Evolutionary conservation across 768 basidiomycete species (phyloP).

Genomic region (Candolleomyces efflorescens): DNA sequence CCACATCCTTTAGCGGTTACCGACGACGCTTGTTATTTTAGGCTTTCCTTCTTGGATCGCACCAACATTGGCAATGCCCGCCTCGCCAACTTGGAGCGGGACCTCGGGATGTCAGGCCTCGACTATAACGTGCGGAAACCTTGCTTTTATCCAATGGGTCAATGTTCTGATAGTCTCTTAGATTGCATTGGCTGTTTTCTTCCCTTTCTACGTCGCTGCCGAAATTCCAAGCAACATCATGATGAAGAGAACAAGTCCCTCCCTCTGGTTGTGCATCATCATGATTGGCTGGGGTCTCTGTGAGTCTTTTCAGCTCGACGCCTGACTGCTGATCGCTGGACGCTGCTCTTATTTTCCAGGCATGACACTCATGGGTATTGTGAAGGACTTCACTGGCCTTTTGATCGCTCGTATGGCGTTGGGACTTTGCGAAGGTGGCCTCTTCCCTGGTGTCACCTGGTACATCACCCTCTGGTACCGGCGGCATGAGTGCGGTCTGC

Average conservation of each 20-base stretch:
- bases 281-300: slow-evolving; percentile 29
- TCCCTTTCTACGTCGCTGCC: slow-evolving; percentile 27
- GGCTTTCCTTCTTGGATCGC: slow-evolving; percentile 28
- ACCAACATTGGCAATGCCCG: slow-evolving; percentile 30
- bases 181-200: slow-evolving; percentile 28
- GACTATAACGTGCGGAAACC: slow-evolving; percentile 23
- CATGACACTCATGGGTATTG: slow-evolving; percentile 28
- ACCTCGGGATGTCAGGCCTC: slow-evolving; percentile 22
- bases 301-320: slow-evolving; percentile 10
- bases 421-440: slow-evolving; percentile 26
- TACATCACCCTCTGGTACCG: slow-evolving; percentile 29
- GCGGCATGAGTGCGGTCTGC: slow-evolving; percentile 27
- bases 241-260: slow-evolving; percentile 31
- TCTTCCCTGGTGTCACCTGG: slow-evolving; percentile 28
- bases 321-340: neutral
- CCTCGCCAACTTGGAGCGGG: slow-evolving; percentile 22
- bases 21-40: slow-evolving; percentile 6
- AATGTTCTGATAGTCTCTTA: neutral
- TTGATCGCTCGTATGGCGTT: slow-evolving; percentile 23
- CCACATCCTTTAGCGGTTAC: neutral
- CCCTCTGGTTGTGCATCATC: slow-evolving; percentile 28
- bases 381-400: slow-evolving; percentile 19
- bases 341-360: slow-evolving; percentile 10
- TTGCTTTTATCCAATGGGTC: neutral
- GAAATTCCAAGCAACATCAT: slow-evolving; percentile 30